These are phyloP conservation scores for Tulasnella sp. DNA, from an alignment of 768 basidiomycete genomes.

Conservation along the genomic window DNA sequence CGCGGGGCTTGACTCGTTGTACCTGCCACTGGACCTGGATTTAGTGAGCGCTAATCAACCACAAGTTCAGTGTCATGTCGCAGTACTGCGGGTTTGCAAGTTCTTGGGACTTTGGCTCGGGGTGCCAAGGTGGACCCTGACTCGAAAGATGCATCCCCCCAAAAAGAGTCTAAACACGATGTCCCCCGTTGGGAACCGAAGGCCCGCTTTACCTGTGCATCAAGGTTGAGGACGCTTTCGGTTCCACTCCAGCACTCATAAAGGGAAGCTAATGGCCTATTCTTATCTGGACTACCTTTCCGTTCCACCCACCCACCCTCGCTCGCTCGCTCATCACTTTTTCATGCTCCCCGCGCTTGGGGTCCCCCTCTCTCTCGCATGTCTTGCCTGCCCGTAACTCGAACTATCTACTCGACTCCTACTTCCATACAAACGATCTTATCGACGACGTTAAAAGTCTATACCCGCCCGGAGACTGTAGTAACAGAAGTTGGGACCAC, in stretches of 20 bases:
- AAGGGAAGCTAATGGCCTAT: background rate
- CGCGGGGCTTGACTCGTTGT: too few species aligned
- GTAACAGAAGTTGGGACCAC: background rate
- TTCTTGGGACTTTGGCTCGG: too few species aligned
- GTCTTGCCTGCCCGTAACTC: background rate
- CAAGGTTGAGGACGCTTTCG: background rate
- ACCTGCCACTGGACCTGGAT: too few species aligned
- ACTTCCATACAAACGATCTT: background rate
- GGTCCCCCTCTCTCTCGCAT: background rate
- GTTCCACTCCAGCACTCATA: background rate
- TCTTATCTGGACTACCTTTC: background rate
- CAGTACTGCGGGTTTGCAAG: background rate
- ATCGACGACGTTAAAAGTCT: background rate
- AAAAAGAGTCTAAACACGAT: background rate
- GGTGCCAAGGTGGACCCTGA: background rate
- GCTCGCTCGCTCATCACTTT: background rate
- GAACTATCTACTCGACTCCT: background rate
- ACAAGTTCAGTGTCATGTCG: background rate
- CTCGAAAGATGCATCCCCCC: too few species aligned
- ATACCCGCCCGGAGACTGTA: background rate
- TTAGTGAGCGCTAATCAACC: too few species aligned
- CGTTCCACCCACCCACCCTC: too few species aligned
- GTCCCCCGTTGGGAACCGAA: background rate
- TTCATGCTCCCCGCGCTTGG: background rate
- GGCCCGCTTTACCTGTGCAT: background rate